These are phyloP conservation scores for Verticillium alfalfae DNA, from an alignment of 2,329 filamentous ascomycete species.

Conservation along the genomic window DNA sequence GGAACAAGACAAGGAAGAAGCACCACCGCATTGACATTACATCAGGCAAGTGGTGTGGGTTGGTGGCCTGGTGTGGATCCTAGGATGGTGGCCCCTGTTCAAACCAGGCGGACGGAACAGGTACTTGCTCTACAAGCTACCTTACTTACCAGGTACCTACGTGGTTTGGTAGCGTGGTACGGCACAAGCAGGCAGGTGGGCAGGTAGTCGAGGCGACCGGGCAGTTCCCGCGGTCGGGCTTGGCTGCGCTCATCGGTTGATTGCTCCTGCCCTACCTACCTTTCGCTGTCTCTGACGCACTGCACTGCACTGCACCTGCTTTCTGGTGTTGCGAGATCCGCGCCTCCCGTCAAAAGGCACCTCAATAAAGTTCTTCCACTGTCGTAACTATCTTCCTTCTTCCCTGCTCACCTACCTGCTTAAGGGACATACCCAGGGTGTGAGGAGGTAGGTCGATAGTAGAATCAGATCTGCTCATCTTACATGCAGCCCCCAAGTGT, in stretches of 20 bases:
- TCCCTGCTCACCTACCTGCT: too few relatives aligned
- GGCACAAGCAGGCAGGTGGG: neutral
- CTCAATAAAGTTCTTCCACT: too few relatives aligned
- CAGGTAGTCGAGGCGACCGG: neutral
- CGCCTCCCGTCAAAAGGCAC: too few relatives aligned
- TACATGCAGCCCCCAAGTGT: neutral
- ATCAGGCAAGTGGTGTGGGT: neutral
- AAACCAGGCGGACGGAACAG: neutral
- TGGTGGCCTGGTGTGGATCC: neutral
- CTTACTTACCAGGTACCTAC: neutral
- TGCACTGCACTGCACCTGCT: too few relatives aligned
- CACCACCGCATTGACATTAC: neutral
- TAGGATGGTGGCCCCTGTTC: neutral
- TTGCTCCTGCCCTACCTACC: neutral
- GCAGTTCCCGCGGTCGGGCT: neutral
- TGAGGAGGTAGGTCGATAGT: too few relatives aligned
- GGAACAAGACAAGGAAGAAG: neutral
- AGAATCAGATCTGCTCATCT: neutral
- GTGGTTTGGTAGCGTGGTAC: neutral
- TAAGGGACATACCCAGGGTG: too few relatives aligned
- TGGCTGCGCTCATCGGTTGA: neutral
- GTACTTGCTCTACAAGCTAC: neutral
- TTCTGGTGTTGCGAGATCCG: too few relatives aligned
- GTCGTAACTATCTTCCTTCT: too few relatives aligned
- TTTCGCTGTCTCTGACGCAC: too few relatives aligned